Evolutionary conservation across 495 filamentous ascomycete genomes (phyloP), one percentile per base, ranked within the genome.

Genomic region (Aspergillus panamensis): DNA sequence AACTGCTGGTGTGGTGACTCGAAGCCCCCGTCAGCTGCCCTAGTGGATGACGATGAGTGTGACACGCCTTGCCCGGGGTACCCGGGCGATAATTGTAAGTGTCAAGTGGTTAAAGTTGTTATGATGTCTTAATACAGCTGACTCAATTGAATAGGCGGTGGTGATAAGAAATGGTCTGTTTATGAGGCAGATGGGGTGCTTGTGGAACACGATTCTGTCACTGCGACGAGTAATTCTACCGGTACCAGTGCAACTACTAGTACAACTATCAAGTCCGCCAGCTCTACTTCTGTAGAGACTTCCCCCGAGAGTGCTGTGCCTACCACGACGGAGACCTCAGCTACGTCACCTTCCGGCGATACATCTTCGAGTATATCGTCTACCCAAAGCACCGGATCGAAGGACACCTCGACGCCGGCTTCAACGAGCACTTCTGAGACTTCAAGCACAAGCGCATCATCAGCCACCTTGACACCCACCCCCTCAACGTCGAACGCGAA

Each of bases 1-100:
- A 16, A 39, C 3, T 60, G 58, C 33, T 60, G 51, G 45, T 60
- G 58, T 20, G 58, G 52, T 6, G 37, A 25, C 7, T 21, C 35
- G 16, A 13, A 37, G 31, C 51, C 52, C 13, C 19, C 33, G 0
- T 5, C 17, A 1, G n/a, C 8, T 5, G 45, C 35, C 31, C 25
- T 44, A 4, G 43, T 60, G 1, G 49, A 45, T 3, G 44, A 51
- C 40, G 45, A 35, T 9, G 16, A 55, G 19, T 60, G 58, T 16
- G 39, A 49, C 37, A 30, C 30, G 3, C 0, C 8, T 16, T 60
- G 58, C 29, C 10, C 51, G 10, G 58, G 51, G 17, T 60, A 32
- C 7, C 35, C 47, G 3, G 37, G 0, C 1, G 39, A 54, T 8
- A 47, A n/a, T 3, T 60, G 58, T 60, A 3, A 45, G 58, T 60